phyloP scores from a whole-genome alignment of 2,329 filamentous ascomycete species.

The Microthyrium microscopicum region DNA sequence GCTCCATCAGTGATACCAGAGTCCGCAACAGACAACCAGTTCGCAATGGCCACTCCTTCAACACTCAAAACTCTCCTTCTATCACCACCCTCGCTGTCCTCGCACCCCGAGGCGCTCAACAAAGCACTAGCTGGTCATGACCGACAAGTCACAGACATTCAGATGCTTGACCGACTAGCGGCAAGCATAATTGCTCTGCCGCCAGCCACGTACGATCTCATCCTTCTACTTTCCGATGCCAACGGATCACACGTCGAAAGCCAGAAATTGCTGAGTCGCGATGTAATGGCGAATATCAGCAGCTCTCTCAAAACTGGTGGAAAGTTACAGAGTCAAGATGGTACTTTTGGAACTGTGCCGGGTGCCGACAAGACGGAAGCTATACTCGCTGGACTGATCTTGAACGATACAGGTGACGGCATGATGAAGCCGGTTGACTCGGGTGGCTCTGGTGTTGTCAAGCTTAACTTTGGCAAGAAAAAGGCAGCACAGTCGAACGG shows the following conservation, averaged over 20 bases:
- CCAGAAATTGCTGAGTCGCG: constrained; percentile 45
- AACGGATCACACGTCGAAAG: constrained; percentile 51
- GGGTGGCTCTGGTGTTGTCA: constrained; percentile 38
- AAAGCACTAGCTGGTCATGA: constrained; percentile 56
- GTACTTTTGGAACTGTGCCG: constrained; percentile 31
- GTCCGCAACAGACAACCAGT: not conserved
- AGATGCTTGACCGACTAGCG: constrained; percentile 91
- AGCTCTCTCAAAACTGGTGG: constrained; percentile 54
- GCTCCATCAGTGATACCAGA: not conserved
- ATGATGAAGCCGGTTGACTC: constrained; percentile 63
- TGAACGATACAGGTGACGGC: constrained; percentile 39
- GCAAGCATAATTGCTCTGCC: constrained; percentile 67
- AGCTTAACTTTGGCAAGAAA: constrained; percentile 48
- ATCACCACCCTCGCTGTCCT: constrained; percentile 76
- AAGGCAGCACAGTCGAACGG: constrained; percentile 30
- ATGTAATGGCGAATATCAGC: constrained; percentile 36
- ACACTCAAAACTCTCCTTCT: constrained; percentile 55
- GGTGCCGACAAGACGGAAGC: constrained; percentile 45
- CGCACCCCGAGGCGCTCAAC: constrained; percentile 63
- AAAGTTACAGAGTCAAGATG: constrained; percentile 51
- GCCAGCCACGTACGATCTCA: constrained; percentile 59
- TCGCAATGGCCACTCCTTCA: not conserved
- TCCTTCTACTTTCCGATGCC: constrained; percentile 69
- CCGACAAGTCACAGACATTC: constrained; percentile 65
- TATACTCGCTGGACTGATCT: constrained; percentile 63